Evolutionary conservation across 1,284 basidiomycete species (phyloP).

Genomic region (Trametes hirsuta): DNA sequence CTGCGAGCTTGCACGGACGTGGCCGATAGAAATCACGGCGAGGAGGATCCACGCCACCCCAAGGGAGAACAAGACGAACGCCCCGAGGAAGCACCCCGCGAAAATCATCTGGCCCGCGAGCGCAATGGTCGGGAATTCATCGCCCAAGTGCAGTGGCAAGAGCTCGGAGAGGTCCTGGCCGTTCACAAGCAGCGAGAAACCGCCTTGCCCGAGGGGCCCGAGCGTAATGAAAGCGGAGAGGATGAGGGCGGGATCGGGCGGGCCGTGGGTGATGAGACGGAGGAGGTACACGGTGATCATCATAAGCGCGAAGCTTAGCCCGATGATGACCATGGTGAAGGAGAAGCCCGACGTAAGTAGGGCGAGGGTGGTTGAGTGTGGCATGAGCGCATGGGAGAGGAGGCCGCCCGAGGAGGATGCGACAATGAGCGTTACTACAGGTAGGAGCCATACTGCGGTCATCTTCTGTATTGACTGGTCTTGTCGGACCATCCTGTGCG

Average conservation of each 20-base stretch:
- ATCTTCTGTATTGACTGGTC: conserved; percentile 49
- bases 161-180: conserved; percentile 47
- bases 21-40: conserved; percentile 39
- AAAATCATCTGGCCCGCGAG: conserved; percentile 43
- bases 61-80: conserved; percentile 48
- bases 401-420: conserved; percentile 60
- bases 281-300: conserved; percentile 48
- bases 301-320: conserved; percentile 52
- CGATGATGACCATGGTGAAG: conserved; percentile 54
- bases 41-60: conserved; percentile 49
- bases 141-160: conserved; percentile 40
- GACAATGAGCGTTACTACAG: conserved; percentile 65
- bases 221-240: conserved; percentile 53
- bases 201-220: conserved; percentile 47
- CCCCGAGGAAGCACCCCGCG: conserved; percentile 43
- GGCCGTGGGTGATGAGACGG: conserved; percentile 44
- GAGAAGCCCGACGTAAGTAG: conserved; percentile 53
- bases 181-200: conserved; percentile 58
- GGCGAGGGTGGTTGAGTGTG: conserved; percentile 46
- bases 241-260: conserved; percentile 42
- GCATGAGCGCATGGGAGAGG: conserved; percentile 46
- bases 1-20: conserved; percentile 30
- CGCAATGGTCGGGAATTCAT: conserved; percentile 36
- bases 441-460: conserved; percentile 60
- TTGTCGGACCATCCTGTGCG: conserved; percentile 54